Conservation (phyloP, 2,329 filamentous ascomycete species). For the Fusarium brachygibbosum region DNA sequence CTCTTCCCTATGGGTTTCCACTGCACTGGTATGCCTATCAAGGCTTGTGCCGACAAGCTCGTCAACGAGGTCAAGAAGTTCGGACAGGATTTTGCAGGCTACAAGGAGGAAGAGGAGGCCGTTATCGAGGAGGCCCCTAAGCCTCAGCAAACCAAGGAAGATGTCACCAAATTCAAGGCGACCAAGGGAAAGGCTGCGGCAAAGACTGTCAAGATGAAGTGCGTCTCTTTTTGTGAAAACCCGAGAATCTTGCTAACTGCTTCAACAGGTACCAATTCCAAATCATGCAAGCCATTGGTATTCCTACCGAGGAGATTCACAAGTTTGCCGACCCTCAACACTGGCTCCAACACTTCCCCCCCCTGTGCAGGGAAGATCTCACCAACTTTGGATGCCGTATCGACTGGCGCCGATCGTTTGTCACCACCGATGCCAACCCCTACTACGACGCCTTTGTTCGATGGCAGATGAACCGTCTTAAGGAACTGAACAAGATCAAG, state of each 20-base stretch:
- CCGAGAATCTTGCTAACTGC: not conserved
- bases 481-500: constrained; percentile 91
- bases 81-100: constrained; percentile 85
- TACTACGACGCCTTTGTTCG: constrained; percentile 96
- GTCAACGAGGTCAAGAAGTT: constrained; percentile 90
- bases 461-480: constrained; percentile 97
- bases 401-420: constrained; percentile 92
- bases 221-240: not conserved
- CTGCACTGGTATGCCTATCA: constrained; percentile 95
- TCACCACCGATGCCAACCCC: constrained; percentile 96
- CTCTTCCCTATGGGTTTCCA: constrained; percentile 96
- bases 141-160: constrained; percentile 78
- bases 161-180: constrained; percentile 90
- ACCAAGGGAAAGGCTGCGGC: constrained; percentile 93
- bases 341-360: constrained; percentile 91
- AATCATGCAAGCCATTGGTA: constrained; percentile 92
- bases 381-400: constrained; percentile 87
- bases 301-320: constrained; percentile 89
- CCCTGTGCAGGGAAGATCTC: constrained; percentile 75
- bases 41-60: constrained; percentile 96
- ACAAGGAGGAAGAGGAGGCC: constrained; percentile 72
- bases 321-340: constrained; percentile 91
- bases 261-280: constrained; percentile 80
- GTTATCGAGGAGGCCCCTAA: constrained; percentile 65
- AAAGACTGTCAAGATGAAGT: constrained; percentile 90